phyloP scores from a whole-genome alignment of 805 yeast species.

The Yarrowia sp. region DNA sequence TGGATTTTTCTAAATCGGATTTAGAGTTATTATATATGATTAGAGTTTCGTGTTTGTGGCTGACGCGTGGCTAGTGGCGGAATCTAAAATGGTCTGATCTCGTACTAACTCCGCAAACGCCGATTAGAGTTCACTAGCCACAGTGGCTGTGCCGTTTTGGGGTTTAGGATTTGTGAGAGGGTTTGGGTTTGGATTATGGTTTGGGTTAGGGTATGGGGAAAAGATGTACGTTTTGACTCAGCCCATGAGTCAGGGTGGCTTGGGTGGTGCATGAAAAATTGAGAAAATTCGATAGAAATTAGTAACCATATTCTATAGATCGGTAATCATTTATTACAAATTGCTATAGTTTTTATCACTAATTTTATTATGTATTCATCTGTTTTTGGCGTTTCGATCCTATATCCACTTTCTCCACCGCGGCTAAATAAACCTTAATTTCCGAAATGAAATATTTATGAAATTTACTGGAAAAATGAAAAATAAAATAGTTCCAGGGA shows the following conservation, averaged over 20 bases:
- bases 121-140: background rate
- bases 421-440: background rate
- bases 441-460: background rate
- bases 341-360: too few species aligned
- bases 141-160: background rate
- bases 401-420: background rate
- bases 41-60: background rate
- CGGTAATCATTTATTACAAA: too few species aligned
- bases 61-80: background rate
- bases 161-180: too few species aligned
- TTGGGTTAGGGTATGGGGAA: too few species aligned
- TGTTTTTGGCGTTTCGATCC: too few species aligned
- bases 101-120: background rate
- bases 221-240: background rate
- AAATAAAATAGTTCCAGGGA: background rate
- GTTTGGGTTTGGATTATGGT: background rate
- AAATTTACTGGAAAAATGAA: background rate
- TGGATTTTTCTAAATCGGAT: background rate
- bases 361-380: too few species aligned
- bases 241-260: background rate
- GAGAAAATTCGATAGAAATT: too few species aligned
- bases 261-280: background rate
- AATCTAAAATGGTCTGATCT: conserved; percentile 3
- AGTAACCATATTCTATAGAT: too few species aligned
- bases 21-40: background rate